Percentiles rank a stretch among this genome's conserved stretches.
Conservation (phyloP, 805 yeast genomes). For the Spathaspora passalidarum region DNA sequence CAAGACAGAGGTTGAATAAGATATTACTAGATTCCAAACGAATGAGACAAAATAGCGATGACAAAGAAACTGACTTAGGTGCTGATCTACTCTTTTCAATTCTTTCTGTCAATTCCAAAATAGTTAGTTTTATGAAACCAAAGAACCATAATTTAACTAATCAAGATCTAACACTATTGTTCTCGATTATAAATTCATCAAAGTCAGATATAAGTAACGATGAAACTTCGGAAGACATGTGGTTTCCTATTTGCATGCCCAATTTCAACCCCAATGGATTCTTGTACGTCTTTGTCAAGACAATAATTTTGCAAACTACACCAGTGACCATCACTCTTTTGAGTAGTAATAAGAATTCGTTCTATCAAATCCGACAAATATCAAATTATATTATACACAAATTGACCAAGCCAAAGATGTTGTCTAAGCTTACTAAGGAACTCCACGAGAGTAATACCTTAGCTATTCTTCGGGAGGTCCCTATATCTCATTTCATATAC, state of each 20-base stretch:
- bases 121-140: slow-evolving; percentile 74
- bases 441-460: slow-evolving; percentile 14
- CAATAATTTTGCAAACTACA: slow-evolving; percentile 19
- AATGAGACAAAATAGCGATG: slow-evolving; percentile 11
- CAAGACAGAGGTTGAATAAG: slow-evolving; percentile 55
- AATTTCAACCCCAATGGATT: slow-evolving; percentile 88
- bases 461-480: slow-evolving; percentile 18
- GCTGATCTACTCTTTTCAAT: slow-evolving; percentile 71
- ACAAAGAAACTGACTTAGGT: slow-evolving; percentile 10
- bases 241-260: slow-evolving; percentile 94
- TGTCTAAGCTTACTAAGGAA: slow-evolving; percentile 22
- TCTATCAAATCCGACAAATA: slow-evolving; percentile 67
- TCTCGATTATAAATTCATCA: slow-evolving; percentile 59
- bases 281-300: slow-evolving; percentile 71
- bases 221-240: slow-evolving; percentile 59
- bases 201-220: slow-evolving; percentile 8
- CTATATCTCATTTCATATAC: slow-evolving; percentile 76
- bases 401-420: slow-evolving; percentile 19
- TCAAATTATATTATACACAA: slow-evolving; percentile 48
- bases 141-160: slow-evolving; percentile 75
- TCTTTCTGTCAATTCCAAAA: slow-evolving; percentile 57
- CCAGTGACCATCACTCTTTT: slow-evolving; percentile 45
- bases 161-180: slow-evolving; percentile 72
- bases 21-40: slow-evolving; percentile 25
- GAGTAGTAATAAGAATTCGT: slow-evolving; percentile 73